Conservation (phyloP, 2,329 filamentous ascomycete genomes). For the Aspergillus quadrilineatus region DNA sequence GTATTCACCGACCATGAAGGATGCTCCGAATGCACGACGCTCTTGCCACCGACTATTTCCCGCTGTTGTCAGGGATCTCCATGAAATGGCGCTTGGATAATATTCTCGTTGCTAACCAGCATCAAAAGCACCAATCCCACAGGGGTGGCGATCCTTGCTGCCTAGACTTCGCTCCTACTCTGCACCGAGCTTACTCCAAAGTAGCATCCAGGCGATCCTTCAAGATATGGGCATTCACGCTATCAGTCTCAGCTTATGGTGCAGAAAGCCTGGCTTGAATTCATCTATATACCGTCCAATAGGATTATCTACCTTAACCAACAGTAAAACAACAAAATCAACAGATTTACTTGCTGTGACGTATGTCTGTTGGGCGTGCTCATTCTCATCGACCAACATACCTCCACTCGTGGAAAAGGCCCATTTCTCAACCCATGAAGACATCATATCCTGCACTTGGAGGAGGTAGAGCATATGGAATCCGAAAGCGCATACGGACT, state of each 20-base stretch:
- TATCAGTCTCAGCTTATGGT: background rate
- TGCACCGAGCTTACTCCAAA: constrained; percentile 5
- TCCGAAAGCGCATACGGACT: background rate
- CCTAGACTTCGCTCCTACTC: background rate
- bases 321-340: constrained; percentile 3
- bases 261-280: background rate
- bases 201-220: constrained; percentile 3
- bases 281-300: constrained; percentile 1
- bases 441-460: constrained; percentile 1
- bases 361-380: background rate
- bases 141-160: background rate
- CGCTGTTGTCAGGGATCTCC: background rate
- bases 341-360: background rate
- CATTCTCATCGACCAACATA: background rate
- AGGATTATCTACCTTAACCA: background rate
- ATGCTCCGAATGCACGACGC: background rate
- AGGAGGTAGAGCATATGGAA: background rate
- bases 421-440: background rate
- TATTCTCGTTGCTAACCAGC: background rate
- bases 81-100: constrained; percentile 4
- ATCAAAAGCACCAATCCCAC: background rate
- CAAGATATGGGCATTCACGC: background rate
- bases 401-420: background rate
- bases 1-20: background rate
- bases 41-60: background rate